Percentiles rank a stretch among this genome's conserved stretches.
These are phyloP conservation scores for Aspergillus tubingensis DNA, from an alignment of 2,329 filamentous ascomycete genomes.

Conservation along the genomic window DNA sequence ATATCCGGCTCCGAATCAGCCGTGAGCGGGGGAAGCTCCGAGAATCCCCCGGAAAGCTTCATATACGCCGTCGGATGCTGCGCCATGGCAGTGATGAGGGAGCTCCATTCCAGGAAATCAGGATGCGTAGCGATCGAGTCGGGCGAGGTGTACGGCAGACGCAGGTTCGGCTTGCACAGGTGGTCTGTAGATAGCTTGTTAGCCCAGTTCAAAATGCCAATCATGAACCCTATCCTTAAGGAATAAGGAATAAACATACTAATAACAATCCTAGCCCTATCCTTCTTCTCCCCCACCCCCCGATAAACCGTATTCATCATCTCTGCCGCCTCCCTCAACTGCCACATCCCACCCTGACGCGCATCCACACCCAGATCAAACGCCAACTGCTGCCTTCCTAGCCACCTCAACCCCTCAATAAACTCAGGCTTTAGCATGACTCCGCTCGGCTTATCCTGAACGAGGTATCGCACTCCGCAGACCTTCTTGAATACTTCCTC, in stretches of 20 bases:
- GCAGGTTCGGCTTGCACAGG: conserved; percentile 82
- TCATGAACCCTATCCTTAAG: no score
- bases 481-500: conserved; percentile 67
- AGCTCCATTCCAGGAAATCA: conserved; percentile 68
- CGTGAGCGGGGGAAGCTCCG: conserved; percentile 65
- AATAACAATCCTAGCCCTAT: conserved; percentile 71
- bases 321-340: conserved; percentile 69
- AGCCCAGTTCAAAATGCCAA: background rate
- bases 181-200: conserved; percentile 62
- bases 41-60: conserved; percentile 86
- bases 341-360: conserved; percentile 71
- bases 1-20: conserved; percentile 22
- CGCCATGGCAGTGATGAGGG: conserved; percentile 67
- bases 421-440: conserved; percentile 66
- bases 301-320: conserved; percentile 70
- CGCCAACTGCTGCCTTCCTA: conserved; percentile 63
- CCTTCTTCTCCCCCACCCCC: conserved; percentile 50
- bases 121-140: conserved; percentile 46
- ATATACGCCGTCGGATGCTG: conserved; percentile 71
- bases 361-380: conserved; percentile 88
- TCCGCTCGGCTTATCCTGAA: conserved; percentile 73
- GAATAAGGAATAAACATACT: conserved; percentile 11
- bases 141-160: conserved; percentile 54
- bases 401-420: conserved; percentile 64
- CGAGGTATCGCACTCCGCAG: conserved; percentile 77